Percentiles rank a stretch among this genome's conserved stretches.
Evolutionary conservation across 495 filamentous ascomycete genomes (phyloP).

Genomic region (Lasiosphaeris hirsuta): DNA sequence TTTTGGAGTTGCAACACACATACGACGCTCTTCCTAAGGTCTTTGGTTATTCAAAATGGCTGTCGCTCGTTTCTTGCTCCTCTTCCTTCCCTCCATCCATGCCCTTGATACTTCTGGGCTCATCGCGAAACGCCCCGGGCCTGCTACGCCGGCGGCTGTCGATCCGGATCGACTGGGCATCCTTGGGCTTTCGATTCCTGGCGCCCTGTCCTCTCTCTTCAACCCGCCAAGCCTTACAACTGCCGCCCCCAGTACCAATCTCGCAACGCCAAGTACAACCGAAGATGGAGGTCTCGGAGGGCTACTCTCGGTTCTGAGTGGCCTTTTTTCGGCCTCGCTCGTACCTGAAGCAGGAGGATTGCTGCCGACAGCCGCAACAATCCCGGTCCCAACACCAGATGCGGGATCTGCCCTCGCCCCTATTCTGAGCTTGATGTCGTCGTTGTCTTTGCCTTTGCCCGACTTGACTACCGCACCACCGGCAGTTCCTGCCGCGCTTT

Average conservation of each 20-base stretch:
- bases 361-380: not conserved
- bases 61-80: constrained; percentile 7
- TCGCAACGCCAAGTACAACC: not conserved
- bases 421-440: constrained; percentile 4
- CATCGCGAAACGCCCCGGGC: not conserved
- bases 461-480: not conserved
- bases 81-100: constrained; percentile 6
- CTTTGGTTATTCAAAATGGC: constrained; percentile 14
- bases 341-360: not conserved
- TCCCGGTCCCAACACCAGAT: not conserved
- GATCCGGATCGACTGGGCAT: constrained; percentile 9
- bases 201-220: constrained; percentile 11
- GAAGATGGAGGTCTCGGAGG: constrained; percentile 6
- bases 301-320: constrained; percentile 9
- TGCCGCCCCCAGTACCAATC: not conserved
- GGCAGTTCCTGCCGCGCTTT: not conserved
- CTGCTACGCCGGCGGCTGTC: not conserved
- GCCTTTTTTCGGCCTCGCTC: too few relatives aligned
- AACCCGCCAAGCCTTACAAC: constrained; percentile 6
- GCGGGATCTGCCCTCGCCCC: not conserved
- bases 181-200: constrained; percentile 11
- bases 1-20: constrained; percentile 19
- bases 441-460: constrained; percentile 11
- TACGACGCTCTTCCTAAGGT: constrained; percentile 6
- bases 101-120: not conserved